Evolutionary conservation across 1,284 basidiomycete genomes (phyloP).

Genomic region (Malassezia globosa): DNA sequence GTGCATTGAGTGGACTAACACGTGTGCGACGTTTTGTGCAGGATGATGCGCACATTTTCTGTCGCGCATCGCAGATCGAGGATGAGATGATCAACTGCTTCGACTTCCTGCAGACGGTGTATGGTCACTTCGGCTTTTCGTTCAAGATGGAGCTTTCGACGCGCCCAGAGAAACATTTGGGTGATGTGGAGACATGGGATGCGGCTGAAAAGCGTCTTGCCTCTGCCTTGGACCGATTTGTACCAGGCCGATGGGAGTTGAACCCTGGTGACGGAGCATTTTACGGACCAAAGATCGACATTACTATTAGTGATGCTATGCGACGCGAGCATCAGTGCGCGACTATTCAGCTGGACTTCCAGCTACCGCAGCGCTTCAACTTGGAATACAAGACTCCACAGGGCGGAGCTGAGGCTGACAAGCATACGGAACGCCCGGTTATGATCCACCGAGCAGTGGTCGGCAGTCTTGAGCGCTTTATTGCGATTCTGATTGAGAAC

Average conservation of each 20-base stretch:
- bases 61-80: conserved; percentile 83
- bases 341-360: conserved; percentile 98
- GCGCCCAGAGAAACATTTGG: conserved; percentile 86
- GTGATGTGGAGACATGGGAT: conserved; percentile 80
- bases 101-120: conserved; percentile 79
- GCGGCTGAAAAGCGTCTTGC: conserved; percentile 80
- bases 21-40: conserved; percentile 90
- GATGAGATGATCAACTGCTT: conserved; percentile 77
- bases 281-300: conserved; percentile 68
- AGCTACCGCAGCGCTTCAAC: conserved; percentile 94
- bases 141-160: conserved; percentile 93
- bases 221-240: conserved; percentile 70
- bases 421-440: conserved; percentile 64
- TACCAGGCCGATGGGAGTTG: conserved; percentile 81
- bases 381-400: conserved; percentile 67
- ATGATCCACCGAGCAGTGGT: conserved; percentile 98
- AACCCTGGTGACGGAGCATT: conserved; percentile 90
- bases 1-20: conserved; percentile 83
- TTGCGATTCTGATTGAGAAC: conserved; percentile 93
- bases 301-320: conserved; percentile 84
- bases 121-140: conserved; percentile 93
- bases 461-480: conserved; percentile 87
- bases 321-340: conserved; percentile 88
- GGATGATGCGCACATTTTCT: conserved; percentile 95
- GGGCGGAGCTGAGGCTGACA: conserved; percentile 45